Evolutionary conservation across 2,329 filamentous ascomycete genomes (phyloP).

Genomic region (Biscogniauxia mediterranea): DNA sequence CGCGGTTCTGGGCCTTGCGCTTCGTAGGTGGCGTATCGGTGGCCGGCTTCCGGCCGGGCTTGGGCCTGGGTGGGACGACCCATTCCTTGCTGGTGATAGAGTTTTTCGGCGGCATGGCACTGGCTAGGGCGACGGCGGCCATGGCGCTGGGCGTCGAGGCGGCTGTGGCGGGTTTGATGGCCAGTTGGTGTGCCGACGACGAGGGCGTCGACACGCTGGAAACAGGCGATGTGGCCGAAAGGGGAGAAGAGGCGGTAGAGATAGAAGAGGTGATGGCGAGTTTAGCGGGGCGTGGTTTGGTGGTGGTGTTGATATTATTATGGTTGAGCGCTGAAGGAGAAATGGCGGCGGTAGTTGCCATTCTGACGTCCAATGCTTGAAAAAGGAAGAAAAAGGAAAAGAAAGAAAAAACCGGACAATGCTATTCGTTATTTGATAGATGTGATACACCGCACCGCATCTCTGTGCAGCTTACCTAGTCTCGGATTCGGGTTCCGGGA

Average conservation of each 20-base stretch:
- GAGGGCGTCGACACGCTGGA: conserved; percentile 29
- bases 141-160: conserved; percentile 38
- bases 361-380: conserved; percentile 15
- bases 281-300: conserved; percentile 26
- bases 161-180: conserved; percentile 27
- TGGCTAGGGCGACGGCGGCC: conserved; percentile 46
- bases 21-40: conserved; percentile 92
- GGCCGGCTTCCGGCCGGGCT: conserved; percentile 89
- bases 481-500: not conserved
- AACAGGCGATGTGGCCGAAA: conserved; percentile 27
- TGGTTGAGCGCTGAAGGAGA: conserved; percentile 16
- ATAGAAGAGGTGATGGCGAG: conserved; percentile 30
- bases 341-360: conserved; percentile 23
- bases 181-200: conserved; percentile 23
- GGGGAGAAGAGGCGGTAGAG: conserved; percentile 28
- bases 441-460: conserved; percentile 1
- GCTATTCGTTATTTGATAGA: not conserved
- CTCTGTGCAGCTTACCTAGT: not conserved
- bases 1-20: conserved; percentile 90
- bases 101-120: conserved; percentile 43
- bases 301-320: not conserved
- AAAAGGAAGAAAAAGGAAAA: not conserved
- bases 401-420: not conserved
- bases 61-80: conserved; percentile 79
- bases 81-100: conserved; percentile 80